Base-by-base conservation (phyloP, 306 rosid species). In the Malus sieversii region DNA sequence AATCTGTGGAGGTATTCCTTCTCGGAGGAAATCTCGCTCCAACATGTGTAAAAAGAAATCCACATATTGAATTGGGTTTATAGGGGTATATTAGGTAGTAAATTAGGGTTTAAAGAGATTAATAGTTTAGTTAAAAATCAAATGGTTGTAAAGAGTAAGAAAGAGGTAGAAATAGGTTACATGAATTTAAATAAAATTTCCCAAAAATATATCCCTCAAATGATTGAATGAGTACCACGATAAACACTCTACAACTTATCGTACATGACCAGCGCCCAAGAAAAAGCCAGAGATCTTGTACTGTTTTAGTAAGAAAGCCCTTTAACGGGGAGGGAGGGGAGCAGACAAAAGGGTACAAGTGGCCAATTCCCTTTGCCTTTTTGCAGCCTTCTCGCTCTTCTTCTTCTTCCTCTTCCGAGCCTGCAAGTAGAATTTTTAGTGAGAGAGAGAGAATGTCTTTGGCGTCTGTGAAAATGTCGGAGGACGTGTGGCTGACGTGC, bases 401-500 rank as follows among this genome's bases (percentile, higher is more conserved):
- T 5, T 7, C 66, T 40, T 59, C 59, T 45, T 40, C 75, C 45
- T 40, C 75, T 6, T 20, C 44, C 62, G 13, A 25, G 25, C 84
- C 18, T 30, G 59, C 25, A 48, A 9, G 14, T 4, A n/a, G 27
- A n/a, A 13, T 62, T 11, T 75, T 16, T 70, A 5, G 70, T n/a
- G 55, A 25, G 75, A 68, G 68, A 75, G 35, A 45, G 68, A 77
- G 38, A 55, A 94, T 96, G 99, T 86, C 99, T 77, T 85, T 96
- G 25, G 90, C 96, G 38, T 73, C 84, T 22, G 99, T 96, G 77
- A 96, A 85, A 78, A 96, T 96, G 92, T 88, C 99, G 32, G 96
- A 92, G 68, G 99, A 96, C 16, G 97, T 92, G 8, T 96, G 97
- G 98, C 75, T 96, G 53, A 92, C 98, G 30, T 96, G 99, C 75